Evolutionary conservation across 106 monocot genomes (phyloP).

Genomic region (Dendrobium officinale): DNA sequence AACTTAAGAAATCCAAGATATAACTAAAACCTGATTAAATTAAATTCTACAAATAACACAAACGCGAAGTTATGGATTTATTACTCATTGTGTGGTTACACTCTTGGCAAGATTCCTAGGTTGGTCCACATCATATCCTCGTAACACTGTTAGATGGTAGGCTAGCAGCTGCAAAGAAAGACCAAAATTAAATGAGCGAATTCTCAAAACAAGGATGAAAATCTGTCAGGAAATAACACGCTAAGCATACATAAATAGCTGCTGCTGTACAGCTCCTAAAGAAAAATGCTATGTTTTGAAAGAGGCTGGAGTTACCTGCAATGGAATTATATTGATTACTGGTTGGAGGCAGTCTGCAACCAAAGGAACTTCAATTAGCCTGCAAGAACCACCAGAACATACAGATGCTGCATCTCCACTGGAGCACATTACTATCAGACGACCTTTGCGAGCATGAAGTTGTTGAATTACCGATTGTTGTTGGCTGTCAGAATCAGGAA

Average conservation of each 20-base stretch:
- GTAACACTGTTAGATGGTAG: constrained; percentile 87
- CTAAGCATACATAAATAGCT: background rate
- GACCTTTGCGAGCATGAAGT: constrained; percentile 88
- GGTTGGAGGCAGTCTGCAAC: constrained; percentile 87
- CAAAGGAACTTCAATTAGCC: constrained; percentile 87
- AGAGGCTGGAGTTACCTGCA: constrained; percentile 55
- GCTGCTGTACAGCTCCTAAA: background rate
- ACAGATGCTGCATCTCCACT: constrained; percentile 70
- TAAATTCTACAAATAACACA: background rate
- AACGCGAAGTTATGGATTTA: background rate
- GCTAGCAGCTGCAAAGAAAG: constrained; percentile 59
- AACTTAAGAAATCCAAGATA: background rate
- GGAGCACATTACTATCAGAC: constrained; percentile 86
- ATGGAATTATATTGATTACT: constrained; percentile 83
- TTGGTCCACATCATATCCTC: constrained; percentile 88
- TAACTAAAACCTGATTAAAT: background rate
- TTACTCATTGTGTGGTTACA: constrained; percentile 71
- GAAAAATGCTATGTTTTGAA: background rate
- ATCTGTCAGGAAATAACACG: background rate
- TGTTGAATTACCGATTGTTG: constrained; percentile 97
- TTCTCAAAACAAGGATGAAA: background rate
- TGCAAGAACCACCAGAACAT: constrained; percentile 50
- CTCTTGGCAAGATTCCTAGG: constrained; percentile 97
- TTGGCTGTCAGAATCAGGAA: constrained; percentile 37
- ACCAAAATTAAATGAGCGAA: background rate